A percentile compares a stretch with the other conserved stretches of the same genome.
Conservation (phyloP, 2,329 filamentous ascomycete genomes). For the Amauroascus niger region DNA sequence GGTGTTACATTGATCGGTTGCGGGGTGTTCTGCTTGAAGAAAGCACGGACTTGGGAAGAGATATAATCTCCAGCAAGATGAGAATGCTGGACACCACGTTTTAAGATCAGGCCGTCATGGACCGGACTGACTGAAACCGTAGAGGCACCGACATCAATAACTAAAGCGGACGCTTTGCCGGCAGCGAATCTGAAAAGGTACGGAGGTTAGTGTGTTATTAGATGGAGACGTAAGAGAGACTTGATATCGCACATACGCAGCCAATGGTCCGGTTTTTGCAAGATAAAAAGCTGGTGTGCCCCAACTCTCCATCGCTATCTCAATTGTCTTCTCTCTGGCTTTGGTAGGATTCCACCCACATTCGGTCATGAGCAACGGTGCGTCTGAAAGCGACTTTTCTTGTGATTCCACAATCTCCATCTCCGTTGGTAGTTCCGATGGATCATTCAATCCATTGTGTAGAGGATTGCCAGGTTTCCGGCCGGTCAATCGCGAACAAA, state of each 20-base stretch:
- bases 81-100: conserved; percentile 78
- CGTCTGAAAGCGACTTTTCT: conserved; percentile 75
- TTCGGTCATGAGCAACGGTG: conserved; percentile 86
- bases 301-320: conserved; percentile 96
- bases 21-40: conserved; percentile 58
- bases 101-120: conserved; percentile 87
- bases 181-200: conserved; percentile 58
- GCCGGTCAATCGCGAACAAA: conserved; percentile 79
- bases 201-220: neutral
- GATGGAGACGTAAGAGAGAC: neutral
- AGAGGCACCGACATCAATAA: conserved; percentile 82
- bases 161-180: conserved; percentile 84
- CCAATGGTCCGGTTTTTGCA: conserved; percentile 76
- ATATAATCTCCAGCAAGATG: conserved; percentile 82
- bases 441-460: conserved; percentile 70
- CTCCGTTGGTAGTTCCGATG: conserved; percentile 49
- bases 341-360: conserved; percentile 85
- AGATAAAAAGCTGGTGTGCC: conserved; percentile 91
- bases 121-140: conserved; percentile 84
- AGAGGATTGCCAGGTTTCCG: conserved; percentile 58
- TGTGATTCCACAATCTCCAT: conserved; percentile 52
- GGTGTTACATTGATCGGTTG: conserved; percentile 69
- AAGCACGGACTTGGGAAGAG: conserved; percentile 72
- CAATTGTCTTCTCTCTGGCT: conserved; percentile 83
- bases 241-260: conserved; percentile 50